Percentiles rank a stretch among this genome's conserved stretches.
These are phyloP conservation scores for Letharia lupina DNA, from an alignment of 495 filamentous ascomycete species.

Conservation along the genomic window DNA sequence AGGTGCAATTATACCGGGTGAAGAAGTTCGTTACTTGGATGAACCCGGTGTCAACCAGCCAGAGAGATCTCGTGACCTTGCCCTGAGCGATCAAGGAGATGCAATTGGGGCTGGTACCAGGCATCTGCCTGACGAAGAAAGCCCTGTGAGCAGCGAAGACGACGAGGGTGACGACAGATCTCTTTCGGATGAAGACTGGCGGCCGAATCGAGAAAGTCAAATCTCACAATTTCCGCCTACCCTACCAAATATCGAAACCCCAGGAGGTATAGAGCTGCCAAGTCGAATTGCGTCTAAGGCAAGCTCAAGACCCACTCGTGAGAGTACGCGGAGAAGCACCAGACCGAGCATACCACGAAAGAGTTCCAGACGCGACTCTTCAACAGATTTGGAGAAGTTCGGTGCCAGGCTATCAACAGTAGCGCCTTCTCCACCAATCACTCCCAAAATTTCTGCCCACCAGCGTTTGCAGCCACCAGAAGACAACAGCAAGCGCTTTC, in stretches of 20 bases:
- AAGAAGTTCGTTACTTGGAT: slow-evolving; percentile 47
- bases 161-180: slow-evolving; percentile 34
- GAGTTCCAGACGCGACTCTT: slow-evolving; percentile 50
- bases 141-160: slow-evolving; percentile 20
- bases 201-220: slow-evolving; percentile 28
- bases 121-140: slow-evolving; percentile 26
- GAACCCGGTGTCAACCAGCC: slow-evolving; percentile 46
- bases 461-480: slow-evolving; percentile 16
- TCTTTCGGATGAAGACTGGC: slow-evolving; percentile 36
- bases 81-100: slow-evolving; percentile 41
- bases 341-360: slow-evolving; percentile 48
- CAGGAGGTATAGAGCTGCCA: slow-evolving; percentile 54
- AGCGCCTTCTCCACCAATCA: slow-evolving; percentile 25
- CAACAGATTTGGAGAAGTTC: slow-evolving; percentile 21
- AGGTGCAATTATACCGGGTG: slow-evolving; percentile 15
- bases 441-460: slow-evolving; percentile 24
- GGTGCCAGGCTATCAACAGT: slow-evolving; percentile 25
- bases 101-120: slow-evolving; percentile 28
- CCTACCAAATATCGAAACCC: slow-evolving; percentile 54
- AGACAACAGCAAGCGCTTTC: slow-evolving; percentile 17
- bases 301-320: slow-evolving; percentile 33
- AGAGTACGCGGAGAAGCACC: slow-evolving; percentile 31
- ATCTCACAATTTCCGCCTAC: slow-evolving; percentile 47
- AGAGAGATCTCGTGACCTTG: slow-evolving; percentile 47
- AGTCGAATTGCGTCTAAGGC: slow-evolving; percentile 54